Base-by-base conservation (phyloP, 1,139 yeast genomes). In the Lodderomyces margitis region DNA sequence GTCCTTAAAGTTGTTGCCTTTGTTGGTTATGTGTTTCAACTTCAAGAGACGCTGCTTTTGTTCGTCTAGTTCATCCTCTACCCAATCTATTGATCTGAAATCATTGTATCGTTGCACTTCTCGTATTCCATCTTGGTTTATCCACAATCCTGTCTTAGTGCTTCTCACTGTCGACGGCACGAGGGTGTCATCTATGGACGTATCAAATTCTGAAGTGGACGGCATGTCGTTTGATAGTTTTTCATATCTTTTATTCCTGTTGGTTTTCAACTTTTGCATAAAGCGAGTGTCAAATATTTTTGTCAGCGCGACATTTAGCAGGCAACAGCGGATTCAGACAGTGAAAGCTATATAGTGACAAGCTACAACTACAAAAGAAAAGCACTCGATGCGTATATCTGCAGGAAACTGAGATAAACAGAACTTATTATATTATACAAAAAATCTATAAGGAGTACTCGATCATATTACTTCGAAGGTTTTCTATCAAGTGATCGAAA, bases 21-120 rank as follows among this genome's bases (percentile, higher is more conserved):
- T 46, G 4, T 50, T 41, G 12, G 49, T 45, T 1, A 49, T 42
- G 9, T 46, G 46, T 40, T 56, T 54, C 8, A 45, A 43, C 39
- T 63, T 61, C 5, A 55, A 38, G n/a, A 67, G 47, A 33, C 69
- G 49, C 39, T 59, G 58, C 38, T 59, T 54, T 54, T 83, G 86
- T 48, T 81, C 88, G 15, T 67, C 64, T 19, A 79, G 65, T 21
- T 80, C 82, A 55, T 91, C 98, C 41, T 82, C 82, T 11, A 87
- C 79, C 95, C 96, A 88, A 61, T 92, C 98, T 11, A 84, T 74
- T 5, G 94, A 86, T 19, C 68, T 64, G 56, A 84, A 87, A 37
- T 78, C 79, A 41, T 77, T 74, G 54, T 82, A 84, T 37, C 72
- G 56, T 41, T 67, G 67, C 19, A 70, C 74, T 38, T 67, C 64